Conservation (phyloP, 2,329 filamentous ascomycete genomes). For the Trichoderma harzianum region DNA sequence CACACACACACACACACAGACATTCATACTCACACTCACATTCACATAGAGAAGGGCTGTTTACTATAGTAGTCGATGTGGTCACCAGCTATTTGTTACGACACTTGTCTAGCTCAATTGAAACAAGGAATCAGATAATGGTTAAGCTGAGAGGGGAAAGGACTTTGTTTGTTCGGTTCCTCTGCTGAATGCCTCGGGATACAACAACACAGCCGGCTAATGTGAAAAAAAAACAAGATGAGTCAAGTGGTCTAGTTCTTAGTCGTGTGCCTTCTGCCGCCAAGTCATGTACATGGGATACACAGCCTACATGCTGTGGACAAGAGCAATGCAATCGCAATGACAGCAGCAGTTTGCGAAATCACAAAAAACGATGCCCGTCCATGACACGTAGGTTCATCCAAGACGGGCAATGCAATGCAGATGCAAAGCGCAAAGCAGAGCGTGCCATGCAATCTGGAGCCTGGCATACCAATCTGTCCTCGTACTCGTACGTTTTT, state of each 20-base stretch:
- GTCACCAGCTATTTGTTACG: neutral
- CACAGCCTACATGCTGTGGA: neutral
- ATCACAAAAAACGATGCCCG: neutral
- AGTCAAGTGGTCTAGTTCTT: neutral
- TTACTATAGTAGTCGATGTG: neutral
- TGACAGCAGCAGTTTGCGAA: neutral
- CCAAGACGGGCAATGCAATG: neutral
- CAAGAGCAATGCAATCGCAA: neutral
- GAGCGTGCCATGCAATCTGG: neutral
- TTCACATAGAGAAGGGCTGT: neutral
- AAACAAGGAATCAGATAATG: neutral
- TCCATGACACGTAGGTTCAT: conserved; percentile 6
- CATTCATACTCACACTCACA: neutral
- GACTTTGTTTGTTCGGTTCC: neutral
- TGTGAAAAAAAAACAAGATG: neutral
- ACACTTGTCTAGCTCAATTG: neutral
- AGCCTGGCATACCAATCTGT: neutral
- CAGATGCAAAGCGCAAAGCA: neutral
- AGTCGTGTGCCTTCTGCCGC: neutral
- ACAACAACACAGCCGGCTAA: neutral
- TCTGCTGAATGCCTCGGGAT: neutral
- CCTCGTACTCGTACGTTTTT: neutral
- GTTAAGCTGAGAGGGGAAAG: neutral
- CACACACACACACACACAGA: neutral
- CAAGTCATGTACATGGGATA: neutral